Conservation (phyloP, 2,329 filamentous ascomycete species). For the Venturia carpophila region DNA sequence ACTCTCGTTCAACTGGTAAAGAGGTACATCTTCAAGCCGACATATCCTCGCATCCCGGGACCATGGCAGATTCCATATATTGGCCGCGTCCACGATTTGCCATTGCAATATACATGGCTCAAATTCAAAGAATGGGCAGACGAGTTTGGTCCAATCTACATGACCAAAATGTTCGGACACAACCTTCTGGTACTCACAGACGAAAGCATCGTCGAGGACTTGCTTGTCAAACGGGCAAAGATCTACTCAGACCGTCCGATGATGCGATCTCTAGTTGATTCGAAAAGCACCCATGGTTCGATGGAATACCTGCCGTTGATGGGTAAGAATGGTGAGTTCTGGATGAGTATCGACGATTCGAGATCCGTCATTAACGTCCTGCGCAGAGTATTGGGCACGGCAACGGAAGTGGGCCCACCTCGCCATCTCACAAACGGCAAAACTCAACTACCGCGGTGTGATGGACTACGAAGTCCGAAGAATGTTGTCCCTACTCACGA, state of each 20-base stretch:
- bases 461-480: constrained; percentile 50
- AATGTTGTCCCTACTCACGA: constrained; percentile 43
- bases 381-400: constrained; percentile 46
- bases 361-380: constrained; percentile 17
- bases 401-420: constrained; percentile 47
- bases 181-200: constrained; percentile 33
- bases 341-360: not conserved
- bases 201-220: constrained; percentile 37
- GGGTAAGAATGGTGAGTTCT: constrained; percentile 46
- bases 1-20: constrained; percentile 2
- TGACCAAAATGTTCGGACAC: constrained; percentile 37
- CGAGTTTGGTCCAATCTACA: constrained; percentile 35
- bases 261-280: constrained; percentile 46
- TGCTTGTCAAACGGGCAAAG: constrained; percentile 35
- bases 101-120: constrained; percentile 42
- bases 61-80: constrained; percentile 33
- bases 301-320: constrained; percentile 51
- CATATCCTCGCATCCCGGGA: constrained; percentile 29
- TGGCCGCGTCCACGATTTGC: constrained; percentile 40
- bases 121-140: constrained; percentile 36
- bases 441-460: constrained; percentile 37
- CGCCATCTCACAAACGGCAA: constrained; percentile 41
- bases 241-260: constrained; percentile 36
- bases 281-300: constrained; percentile 47
- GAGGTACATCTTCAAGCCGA: constrained; percentile 3